Percentiles rank a stretch among this genome's conserved stretches.
Conservation (phyloP, 2,329 filamentous ascomycete species). For the Hymenoscyphus fructigenus region DNA sequence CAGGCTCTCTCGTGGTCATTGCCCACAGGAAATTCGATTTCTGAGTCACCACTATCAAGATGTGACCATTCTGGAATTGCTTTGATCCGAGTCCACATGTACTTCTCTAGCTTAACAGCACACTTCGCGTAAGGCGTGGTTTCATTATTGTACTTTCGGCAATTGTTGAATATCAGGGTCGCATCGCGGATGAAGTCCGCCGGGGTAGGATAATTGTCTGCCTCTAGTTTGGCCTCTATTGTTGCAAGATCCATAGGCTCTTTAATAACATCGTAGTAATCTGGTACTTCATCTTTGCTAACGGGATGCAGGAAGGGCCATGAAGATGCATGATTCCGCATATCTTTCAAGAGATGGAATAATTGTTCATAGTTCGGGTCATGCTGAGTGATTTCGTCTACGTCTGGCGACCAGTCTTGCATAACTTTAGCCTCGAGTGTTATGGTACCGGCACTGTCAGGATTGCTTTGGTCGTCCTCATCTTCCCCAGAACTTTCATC, state of each 20-base stretch:
- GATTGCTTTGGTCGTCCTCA: not conserved
- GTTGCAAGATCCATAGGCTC: constrained; percentile 95
- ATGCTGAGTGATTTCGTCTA: constrained; percentile 94
- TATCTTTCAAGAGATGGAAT: constrained; percentile 85
- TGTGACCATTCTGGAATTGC: constrained; percentile 88
- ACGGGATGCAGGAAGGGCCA: constrained; percentile 96
- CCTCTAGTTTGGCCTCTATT: constrained; percentile 94
- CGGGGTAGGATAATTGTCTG: constrained; percentile 84
- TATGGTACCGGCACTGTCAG: not conserved
- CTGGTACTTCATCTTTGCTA: constrained; percentile 90
- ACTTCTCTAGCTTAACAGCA: constrained; percentile 89
- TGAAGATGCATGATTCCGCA: constrained; percentile 88
- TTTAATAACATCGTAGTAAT: constrained; percentile 98
- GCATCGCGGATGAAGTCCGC: constrained; percentile 92
- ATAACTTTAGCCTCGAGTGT: not conserved
- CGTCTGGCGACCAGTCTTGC: constrained; percentile 86
- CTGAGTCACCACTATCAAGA: constrained; percentile 32
- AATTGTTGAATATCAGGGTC: constrained; percentile 89
- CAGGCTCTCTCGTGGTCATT: too few relatives aligned
- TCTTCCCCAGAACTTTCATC: constrained; percentile 7
- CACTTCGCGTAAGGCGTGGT: constrained; percentile 93
- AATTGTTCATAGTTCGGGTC: constrained; percentile 96
- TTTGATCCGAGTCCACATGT: constrained; percentile 91
- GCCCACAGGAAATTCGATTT: too few relatives aligned
- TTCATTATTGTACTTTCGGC: constrained; percentile 94